Conservation (phyloP, 2,329 filamentous ascomycete species). For the Sarocladium strictum region DNA sequence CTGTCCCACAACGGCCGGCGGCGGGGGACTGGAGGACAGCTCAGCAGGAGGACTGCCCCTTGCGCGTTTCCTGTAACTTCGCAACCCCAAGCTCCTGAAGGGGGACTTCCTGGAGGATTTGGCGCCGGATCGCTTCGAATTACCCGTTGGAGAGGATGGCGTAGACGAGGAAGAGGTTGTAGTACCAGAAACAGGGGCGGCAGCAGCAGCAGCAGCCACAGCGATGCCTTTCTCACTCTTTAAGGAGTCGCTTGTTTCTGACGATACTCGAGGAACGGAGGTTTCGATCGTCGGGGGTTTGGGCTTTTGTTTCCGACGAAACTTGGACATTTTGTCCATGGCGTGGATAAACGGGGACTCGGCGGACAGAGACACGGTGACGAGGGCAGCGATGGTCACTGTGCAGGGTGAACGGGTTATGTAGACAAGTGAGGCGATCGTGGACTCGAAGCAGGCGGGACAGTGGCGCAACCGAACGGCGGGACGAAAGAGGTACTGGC, state of each 20-base stretch:
- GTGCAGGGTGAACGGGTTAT: not conserved
- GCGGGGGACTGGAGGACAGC: constrained; percentile 21
- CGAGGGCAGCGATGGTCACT: not conserved
- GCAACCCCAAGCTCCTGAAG: constrained; percentile 39
- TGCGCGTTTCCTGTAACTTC: constrained; percentile 40
- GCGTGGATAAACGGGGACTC: not conserved
- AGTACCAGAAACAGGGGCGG: constrained; percentile 13
- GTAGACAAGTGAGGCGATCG: not conserved
- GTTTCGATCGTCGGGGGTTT: constrained; percentile 38
- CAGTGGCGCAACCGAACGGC: not conserved
- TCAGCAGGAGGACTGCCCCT: constrained; percentile 33
- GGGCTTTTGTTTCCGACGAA: constrained; percentile 32
- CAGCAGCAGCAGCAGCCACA: constrained; percentile 9
- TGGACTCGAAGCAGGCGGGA: not conserved
- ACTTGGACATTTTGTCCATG: constrained; percentile 38
- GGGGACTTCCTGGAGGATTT: constrained; percentile 27
- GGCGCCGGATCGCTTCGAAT: constrained; percentile 6
- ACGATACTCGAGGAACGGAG: constrained; percentile 27
- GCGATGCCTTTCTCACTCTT: constrained; percentile 18
- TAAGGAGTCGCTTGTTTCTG: constrained; percentile 21
- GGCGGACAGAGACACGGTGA: not conserved
- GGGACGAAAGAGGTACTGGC: not conserved
- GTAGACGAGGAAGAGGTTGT: constrained; percentile 8
- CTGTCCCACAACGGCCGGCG: constrained; percentile 28
- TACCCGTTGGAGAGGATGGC: not conserved